Conservation (phyloP, 2,329 filamentous ascomycete genomes). For the Penicillium sp. region DNA sequence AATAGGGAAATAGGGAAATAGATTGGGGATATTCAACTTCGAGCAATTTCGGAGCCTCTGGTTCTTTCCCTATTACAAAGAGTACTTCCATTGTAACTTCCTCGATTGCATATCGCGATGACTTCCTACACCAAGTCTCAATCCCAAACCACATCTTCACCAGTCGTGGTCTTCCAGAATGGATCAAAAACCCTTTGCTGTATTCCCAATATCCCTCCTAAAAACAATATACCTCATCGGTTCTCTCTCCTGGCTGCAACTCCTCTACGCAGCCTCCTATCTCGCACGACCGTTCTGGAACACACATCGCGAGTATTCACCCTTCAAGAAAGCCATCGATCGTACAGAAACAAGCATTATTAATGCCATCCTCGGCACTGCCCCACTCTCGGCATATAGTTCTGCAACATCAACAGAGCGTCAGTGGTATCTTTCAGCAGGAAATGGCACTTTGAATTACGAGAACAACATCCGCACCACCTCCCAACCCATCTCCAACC, state of each 20-base stretch:
- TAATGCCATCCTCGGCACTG: constrained; percentile 18
- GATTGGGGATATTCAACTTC: too few species aligned
- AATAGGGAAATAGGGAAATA: too few species aligned
- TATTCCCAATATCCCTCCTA: constrained; percentile 15
- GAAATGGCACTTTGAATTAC: not conserved
- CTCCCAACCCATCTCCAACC: not conserved
- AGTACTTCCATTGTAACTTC: not conserved
- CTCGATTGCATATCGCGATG: not conserved
- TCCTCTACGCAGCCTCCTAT: constrained; percentile 23
- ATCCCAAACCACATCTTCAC: not conserved
- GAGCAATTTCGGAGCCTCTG: too few species aligned
- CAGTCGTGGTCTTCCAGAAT: not conserved
- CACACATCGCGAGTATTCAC: constrained; percentile 9
- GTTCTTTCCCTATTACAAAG: not conserved
- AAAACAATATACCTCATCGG: constrained; percentile 19
- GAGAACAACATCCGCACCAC: not conserved
- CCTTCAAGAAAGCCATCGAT: constrained; percentile 18
- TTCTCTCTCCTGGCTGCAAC: constrained; percentile 24
- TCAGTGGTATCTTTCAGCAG: not conserved
- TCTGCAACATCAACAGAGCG: constrained; percentile 11
- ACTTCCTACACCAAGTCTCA: not conserved
- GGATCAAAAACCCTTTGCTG: not conserved
- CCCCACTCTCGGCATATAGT: constrained; percentile 16
- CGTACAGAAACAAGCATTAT: constrained; percentile 24
- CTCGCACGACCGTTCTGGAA: constrained; percentile 15